A percentile compares a stretch with the other conserved stretches of the same genome.
phyloP scores from a whole-genome alignment of 305 asterid genomes.

The Lippia alba region DNA sequence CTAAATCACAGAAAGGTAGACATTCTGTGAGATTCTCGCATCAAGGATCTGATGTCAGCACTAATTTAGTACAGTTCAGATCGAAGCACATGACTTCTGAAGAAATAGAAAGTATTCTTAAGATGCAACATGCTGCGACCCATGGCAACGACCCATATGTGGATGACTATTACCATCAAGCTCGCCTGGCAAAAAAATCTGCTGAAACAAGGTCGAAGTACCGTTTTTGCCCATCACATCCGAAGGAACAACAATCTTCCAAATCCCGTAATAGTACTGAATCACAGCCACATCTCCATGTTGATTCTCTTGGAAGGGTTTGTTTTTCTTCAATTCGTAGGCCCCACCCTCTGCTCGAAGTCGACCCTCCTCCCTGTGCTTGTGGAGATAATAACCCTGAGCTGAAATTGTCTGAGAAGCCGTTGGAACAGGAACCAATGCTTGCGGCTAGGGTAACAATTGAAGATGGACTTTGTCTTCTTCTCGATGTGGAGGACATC shows the following conservation, averaged over 20 bases:
- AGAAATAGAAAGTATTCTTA: constrained; percentile 86
- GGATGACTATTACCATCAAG: constrained; percentile 94
- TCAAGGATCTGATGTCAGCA: constrained; percentile 72
- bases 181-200: constrained; percentile 84
- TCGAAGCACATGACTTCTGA: constrained; percentile 96
- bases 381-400: constrained; percentile 67
- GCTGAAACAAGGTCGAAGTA: constrained; percentile 60
- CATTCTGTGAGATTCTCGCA: constrained; percentile 71
- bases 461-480: constrained; percentile 83
- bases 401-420: constrained; percentile 63
- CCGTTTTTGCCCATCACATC: constrained; percentile 79
- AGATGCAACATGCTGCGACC: constrained; percentile 86
- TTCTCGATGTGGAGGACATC: constrained; percentile 89
- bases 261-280: constrained; percentile 74
- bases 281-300: constrained; percentile 77
- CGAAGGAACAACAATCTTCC: constrained; percentile 69
- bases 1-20: constrained; percentile 62
- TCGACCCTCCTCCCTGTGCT: constrained; percentile 77
- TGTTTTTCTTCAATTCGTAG: constrained; percentile 90
- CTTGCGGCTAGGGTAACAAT: constrained; percentile 88
- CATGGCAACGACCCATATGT: constrained; percentile 85
- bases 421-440: constrained; percentile 92
- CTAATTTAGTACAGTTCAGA: constrained; percentile 62
- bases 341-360: constrained; percentile 80
- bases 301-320: constrained; percentile 85